phyloP scores from a whole-genome alignment of 2,329 filamentous ascomycete genomes.

The Apiospora pterosperma region DNA sequence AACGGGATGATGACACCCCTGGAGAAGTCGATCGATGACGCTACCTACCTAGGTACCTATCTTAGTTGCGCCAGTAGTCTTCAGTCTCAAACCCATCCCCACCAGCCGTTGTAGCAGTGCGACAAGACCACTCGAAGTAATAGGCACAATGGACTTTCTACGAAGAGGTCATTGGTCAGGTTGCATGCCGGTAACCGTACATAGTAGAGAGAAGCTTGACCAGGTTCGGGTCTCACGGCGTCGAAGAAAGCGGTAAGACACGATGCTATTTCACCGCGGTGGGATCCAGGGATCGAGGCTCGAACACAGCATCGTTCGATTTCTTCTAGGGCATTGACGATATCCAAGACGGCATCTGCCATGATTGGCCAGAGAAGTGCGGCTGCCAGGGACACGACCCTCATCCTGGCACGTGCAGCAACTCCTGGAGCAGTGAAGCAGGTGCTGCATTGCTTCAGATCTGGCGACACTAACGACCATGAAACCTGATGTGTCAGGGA shows the following conservation, averaged over 20 bases:
- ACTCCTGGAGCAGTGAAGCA: conserved; percentile 11
- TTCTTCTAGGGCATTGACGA: not conserved
- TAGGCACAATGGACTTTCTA: not conserved
- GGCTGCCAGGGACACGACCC: not conserved
- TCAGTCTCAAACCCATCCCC: not conserved
- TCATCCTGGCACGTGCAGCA: not conserved
- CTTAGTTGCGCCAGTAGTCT: not conserved
- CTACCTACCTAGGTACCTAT: not conserved
- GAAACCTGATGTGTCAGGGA: conserved; percentile 26
- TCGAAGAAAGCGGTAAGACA: not conserved
- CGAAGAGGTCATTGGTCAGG: not conserved
- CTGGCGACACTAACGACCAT: conserved; percentile 15
- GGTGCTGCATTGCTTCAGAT: conserved; percentile 12
- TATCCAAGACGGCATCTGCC: not conserved
- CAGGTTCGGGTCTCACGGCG: not conserved
- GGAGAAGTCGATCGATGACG: not conserved
- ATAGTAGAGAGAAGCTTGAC: not conserved
- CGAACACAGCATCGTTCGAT: not conserved
- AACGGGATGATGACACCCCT: not conserved
- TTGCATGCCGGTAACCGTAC: not conserved
- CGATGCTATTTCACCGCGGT: not conserved
- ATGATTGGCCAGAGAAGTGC: not conserved
- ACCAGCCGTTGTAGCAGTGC: not conserved
- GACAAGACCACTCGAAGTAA: not conserved
- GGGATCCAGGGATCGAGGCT: not conserved